Evolutionary conservation across 2,329 filamentous ascomycete genomes (phyloP).

Genomic region (Pseudogymnoascus sp.): DNA sequence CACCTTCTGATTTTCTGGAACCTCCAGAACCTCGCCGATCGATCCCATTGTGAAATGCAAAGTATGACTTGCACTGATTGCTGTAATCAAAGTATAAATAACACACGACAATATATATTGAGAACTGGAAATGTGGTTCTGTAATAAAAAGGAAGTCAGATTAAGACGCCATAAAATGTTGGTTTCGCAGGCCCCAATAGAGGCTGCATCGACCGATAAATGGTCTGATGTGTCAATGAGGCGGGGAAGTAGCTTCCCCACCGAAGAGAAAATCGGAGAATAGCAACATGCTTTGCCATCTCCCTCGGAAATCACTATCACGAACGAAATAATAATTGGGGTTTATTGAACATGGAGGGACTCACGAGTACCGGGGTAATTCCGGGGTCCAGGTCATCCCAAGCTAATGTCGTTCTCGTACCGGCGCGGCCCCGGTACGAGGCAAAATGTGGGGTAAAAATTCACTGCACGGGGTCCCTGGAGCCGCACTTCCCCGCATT

Average conservation of each 20-base stretch:
- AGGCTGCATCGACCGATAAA: neutral
- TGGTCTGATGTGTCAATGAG: neutral
- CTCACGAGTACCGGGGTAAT: neutral
- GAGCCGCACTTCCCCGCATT: neutral
- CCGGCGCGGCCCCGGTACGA: neutral
- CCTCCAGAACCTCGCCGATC: constrained; percentile 1
- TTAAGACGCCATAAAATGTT: neutral
- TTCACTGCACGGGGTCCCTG: neutral
- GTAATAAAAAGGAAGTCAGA: neutral
- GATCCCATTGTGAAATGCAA: neutral
- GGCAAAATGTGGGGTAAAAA: neutral
- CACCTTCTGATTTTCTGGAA: constrained; percentile 18
- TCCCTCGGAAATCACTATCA: neutral
- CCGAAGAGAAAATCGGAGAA: neutral
- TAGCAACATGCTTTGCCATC: neutral
- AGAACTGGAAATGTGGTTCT: neutral
- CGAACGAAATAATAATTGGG: neutral
- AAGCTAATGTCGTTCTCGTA: neutral
- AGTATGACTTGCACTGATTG: neutral
- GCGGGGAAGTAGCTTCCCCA: neutral
- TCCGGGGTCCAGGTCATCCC: neutral
- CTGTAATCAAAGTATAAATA: neutral
- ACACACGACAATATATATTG: neutral
- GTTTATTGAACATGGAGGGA: neutral
- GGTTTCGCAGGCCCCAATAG: neutral